phyloP scores from a whole-genome alignment of 352 stramenopile species.

The Phytophthora pisi region DNA sequence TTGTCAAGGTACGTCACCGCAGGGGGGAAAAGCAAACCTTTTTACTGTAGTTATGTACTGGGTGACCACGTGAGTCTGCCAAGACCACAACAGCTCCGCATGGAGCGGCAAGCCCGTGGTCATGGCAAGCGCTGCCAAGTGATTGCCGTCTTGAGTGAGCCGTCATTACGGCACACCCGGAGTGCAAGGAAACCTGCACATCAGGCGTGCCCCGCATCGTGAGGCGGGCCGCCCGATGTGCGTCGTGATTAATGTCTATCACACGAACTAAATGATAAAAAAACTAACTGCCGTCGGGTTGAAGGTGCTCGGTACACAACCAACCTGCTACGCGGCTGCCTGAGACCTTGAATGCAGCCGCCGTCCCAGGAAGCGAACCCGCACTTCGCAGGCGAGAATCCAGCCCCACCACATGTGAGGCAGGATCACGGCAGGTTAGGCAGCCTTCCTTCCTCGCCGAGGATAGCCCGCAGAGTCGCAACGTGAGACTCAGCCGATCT shows the following conservation, averaged over 20 bases:
- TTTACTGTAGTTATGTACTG: too few relatives aligned
- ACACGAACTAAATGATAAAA: conserved; percentile 11
- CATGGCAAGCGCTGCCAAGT: not conserved
- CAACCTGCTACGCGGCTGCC: not conserved
- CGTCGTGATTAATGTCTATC: not conserved
- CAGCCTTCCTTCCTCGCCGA: not conserved
- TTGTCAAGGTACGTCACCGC: not conserved
- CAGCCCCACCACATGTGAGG: not conserved
- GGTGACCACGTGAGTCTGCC: too few relatives aligned
- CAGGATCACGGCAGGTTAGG: not conserved
- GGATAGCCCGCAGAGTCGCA: not conserved
- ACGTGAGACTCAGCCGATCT: not conserved
- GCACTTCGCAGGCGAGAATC: conserved; percentile 11
- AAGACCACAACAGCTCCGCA: not conserved
- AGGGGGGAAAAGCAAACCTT: not conserved
- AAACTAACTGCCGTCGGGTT: conserved; percentile 5
- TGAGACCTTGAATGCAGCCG: not conserved
- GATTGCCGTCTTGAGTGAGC: not conserved
- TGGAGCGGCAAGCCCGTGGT: not conserved
- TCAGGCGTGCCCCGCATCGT: not conserved
- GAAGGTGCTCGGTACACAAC: not conserved
- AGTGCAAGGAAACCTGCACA: not conserved
- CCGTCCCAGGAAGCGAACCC: conserved; percentile 1
- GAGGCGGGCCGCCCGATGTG: conserved; percentile 3
- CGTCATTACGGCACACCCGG: not conserved